These are phyloP conservation scores for Tolypocladium endophyticum DNA, from an alignment of 2,329 filamentous ascomycete genomes.

Conservation along the genomic window DNA sequence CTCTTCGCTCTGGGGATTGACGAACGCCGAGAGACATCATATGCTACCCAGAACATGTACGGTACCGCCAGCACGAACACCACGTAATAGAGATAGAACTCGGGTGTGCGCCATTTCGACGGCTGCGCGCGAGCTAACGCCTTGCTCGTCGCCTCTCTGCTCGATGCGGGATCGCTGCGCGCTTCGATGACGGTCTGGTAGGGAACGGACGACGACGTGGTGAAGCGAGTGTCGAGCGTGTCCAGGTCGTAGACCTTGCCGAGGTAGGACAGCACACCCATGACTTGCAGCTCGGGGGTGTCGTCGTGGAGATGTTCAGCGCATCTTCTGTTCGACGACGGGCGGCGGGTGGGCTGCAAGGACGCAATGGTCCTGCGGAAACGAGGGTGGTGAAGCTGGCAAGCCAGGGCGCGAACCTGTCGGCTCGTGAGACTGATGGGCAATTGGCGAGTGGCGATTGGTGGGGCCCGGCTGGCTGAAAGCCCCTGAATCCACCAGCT, in stretches of 20 bases:
- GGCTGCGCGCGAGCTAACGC: conserved; percentile 37
- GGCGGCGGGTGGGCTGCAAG: background rate
- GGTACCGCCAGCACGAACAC: conserved; percentile 59
- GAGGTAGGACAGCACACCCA: conserved; percentile 33
- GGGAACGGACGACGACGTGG: conserved; percentile 57
- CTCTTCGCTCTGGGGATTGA: conserved; percentile 5
- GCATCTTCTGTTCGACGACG: background rate
- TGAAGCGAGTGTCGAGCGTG: conserved; percentile 53
- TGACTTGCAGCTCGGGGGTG: conserved; percentile 1
- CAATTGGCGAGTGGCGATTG: background rate
- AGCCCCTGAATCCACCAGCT: background rate
- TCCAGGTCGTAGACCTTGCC: conserved; percentile 52
- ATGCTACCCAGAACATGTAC: conserved; percentile 84
- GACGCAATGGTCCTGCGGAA: background rate
- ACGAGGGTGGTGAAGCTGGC: background rate
- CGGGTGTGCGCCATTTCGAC: conserved; percentile 74
- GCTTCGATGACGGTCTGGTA: conserved; percentile 48
- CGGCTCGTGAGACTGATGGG: background rate
- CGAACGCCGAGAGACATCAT: conserved; percentile 73
- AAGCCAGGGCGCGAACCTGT: too few relatives aligned
- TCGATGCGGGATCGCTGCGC: conserved; percentile 28
- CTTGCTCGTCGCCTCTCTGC: conserved; percentile 22
- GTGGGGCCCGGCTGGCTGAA: background rate
- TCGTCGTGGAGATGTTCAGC: background rate
- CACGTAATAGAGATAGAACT: conserved; percentile 75